Percentiles rank a stretch among this genome's conserved stretches.
Conservation (phyloP, 2,329 filamentous ascomycete genomes). For the Fusarium metavorans region DNA sequence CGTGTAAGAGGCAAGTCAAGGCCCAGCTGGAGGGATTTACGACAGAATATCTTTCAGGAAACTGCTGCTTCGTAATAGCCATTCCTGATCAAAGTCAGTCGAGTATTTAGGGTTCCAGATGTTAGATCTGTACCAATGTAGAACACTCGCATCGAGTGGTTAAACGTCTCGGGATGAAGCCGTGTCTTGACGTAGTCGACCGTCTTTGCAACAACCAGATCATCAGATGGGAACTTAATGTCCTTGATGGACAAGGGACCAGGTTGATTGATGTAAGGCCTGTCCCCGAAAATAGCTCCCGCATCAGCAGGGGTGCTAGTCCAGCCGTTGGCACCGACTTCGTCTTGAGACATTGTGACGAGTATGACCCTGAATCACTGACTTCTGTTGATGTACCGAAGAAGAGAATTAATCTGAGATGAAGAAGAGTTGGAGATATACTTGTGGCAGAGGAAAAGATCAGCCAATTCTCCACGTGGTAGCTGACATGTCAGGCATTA, state of each 20-base stretch:
- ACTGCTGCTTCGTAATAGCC: neutral
- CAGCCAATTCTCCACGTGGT: neutral
- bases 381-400: neutral
- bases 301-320: neutral
- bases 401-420: neutral
- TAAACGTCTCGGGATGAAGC: neutral
- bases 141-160: neutral
- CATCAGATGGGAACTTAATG: neutral
- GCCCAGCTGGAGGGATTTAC: neutral
- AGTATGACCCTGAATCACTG: neutral
- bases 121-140: neutral
- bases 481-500: neutral
- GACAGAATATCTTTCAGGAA: neutral
- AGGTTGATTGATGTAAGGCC: neutral
- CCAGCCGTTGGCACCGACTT: neutral
- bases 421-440: neutral
- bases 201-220: neutral
- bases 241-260: neutral
- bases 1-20: neutral
- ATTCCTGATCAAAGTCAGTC: neutral
- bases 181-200: neutral
- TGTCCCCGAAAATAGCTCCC: neutral
- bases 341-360: neutral
- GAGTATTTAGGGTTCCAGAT: too few relatives aligned
- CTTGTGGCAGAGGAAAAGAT: neutral